phyloP scores from a whole-genome alignment of 768 basidiomycete genomes.

The Amanita thiersii region DNA sequence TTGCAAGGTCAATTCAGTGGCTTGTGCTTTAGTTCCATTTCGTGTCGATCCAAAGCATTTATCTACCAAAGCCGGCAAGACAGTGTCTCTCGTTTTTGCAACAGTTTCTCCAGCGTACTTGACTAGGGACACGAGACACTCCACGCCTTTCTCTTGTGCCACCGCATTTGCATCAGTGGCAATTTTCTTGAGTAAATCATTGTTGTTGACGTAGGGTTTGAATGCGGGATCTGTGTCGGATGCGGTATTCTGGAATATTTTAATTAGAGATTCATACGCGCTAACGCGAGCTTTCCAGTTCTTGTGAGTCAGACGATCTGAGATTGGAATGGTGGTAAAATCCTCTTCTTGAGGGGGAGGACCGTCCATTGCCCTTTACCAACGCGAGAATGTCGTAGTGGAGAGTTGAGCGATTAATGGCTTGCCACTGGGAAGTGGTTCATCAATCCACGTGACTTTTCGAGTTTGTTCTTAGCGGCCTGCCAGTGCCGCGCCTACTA shows the following conservation, averaged over 20 bases:
- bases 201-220: conserved; percentile 75
- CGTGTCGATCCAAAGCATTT: conserved; percentile 91
- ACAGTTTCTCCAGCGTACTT: conserved; percentile 89
- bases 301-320: conserved; percentile 85
- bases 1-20: conserved; percentile 77
- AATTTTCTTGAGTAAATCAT: conserved; percentile 78
- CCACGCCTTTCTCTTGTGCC: conserved; percentile 96
- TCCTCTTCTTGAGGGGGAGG: conserved; percentile 91
- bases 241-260: conserved; percentile 80
- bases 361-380: conserved; percentile 70
- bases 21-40: conserved; percentile 83
- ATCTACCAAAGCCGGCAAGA: conserved; percentile 90
- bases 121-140: conserved; percentile 78
- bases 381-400: conserved; percentile 4
- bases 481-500: conserved; percentile 51
- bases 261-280: conserved; percentile 83
- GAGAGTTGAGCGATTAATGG: conserved; percentile 3
- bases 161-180: conserved; percentile 90
- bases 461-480: conserved; percentile 16
- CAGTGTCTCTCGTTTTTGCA: conserved; percentile 68
- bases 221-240: conserved; percentile 94
- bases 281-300: conserved; percentile 98
- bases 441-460: conserved; percentile 8
- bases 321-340: conserved; percentile 70
- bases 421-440: neutral